These are phyloP conservation scores for Globisporangium splendens DNA, from an alignment of 352 stramenopile species.

Conservation along the genomic window DNA sequence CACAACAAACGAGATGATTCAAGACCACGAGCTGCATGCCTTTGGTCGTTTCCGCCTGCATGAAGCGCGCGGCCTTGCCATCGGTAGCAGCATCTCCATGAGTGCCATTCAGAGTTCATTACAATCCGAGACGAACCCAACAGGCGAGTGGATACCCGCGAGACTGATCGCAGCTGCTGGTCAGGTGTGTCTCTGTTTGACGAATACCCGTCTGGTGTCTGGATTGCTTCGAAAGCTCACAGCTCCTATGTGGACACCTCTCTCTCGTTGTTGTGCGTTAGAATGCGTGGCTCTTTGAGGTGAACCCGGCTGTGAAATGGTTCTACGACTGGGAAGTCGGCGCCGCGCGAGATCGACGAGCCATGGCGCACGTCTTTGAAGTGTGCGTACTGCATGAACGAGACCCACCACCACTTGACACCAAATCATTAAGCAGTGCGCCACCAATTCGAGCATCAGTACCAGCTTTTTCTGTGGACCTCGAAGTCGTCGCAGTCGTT, in stretches of 20 bases:
- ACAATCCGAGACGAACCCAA: not conserved
- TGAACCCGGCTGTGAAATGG: constrained; percentile 5
- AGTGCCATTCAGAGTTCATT: not conserved
- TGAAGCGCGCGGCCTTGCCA: not conserved
- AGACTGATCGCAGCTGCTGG: constrained; percentile 2
- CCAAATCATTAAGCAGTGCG: too few species aligned
- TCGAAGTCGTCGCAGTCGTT: constrained; percentile 1
- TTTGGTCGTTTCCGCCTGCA: constrained; percentile 5
- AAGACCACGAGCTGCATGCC: not conserved
- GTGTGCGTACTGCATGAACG: constrained; percentile 5
- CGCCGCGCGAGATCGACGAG: constrained; percentile 4
- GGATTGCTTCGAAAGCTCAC: too few species aligned
- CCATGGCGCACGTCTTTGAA: constrained; percentile 7
- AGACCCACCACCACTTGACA: not conserved
- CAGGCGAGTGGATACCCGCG: constrained; percentile 1
- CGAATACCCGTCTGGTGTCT: too few species aligned
- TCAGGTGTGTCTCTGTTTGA: not conserved
- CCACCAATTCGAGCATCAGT: too few species aligned
- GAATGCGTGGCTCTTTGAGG: constrained; percentile 9
- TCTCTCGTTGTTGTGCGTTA: not conserved
- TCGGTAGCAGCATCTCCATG: not conserved
- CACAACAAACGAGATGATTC: not conserved
- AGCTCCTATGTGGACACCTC: too few species aligned
- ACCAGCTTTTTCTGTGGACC: too few species aligned
- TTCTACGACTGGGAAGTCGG: constrained; percentile 10